Evolutionary conservation across 2,329 filamentous ascomycete species (phyloP).

Genomic region (Xylariales sp.): DNA sequence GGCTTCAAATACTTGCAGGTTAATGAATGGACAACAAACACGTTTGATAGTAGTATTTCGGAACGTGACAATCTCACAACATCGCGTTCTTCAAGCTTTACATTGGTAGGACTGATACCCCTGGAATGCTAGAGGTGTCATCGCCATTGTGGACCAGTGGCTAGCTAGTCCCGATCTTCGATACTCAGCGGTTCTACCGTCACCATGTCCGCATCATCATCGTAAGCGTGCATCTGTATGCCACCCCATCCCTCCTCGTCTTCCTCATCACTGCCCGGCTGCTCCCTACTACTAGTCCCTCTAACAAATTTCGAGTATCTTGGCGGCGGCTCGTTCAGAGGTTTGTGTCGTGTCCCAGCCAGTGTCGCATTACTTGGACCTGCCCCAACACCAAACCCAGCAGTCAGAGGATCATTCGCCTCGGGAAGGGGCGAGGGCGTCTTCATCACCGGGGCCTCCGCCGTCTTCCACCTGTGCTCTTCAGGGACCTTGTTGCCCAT

Average conservation of each 20-base stretch:
- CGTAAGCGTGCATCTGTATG: slow-evolving; percentile 35
- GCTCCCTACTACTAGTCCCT: background rate
- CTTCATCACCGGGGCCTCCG: background rate
- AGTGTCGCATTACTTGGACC: background rate
- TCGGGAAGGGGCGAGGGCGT: slow-evolving; percentile 5
- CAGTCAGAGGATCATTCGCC: slow-evolving; percentile 5
- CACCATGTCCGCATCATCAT: slow-evolving; percentile 26
- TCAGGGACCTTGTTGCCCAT: slow-evolving; percentile 11
- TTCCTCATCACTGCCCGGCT: slow-evolving; percentile 15
- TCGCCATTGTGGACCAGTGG: no score
- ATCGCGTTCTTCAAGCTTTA: no score
- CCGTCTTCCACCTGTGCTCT: background rate
- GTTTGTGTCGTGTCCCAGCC: background rate
- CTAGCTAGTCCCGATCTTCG: no score
- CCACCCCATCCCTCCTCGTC: slow-evolving; percentile 29
- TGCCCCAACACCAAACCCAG: background rate
- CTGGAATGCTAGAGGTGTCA: no score
- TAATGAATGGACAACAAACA: no score
- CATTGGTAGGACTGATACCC: no score
- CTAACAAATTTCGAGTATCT: slow-evolving; percentile 11
- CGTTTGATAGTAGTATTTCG: no score
- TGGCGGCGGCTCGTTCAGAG: slow-evolving; percentile 17
- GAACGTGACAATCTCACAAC: no score
- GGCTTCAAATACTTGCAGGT: no score
- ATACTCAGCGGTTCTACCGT: slow-evolving; percentile 22